Conservation (phyloP, 768 basidiomycete genomes). For the Leccinellum rugosiceps region DNA sequence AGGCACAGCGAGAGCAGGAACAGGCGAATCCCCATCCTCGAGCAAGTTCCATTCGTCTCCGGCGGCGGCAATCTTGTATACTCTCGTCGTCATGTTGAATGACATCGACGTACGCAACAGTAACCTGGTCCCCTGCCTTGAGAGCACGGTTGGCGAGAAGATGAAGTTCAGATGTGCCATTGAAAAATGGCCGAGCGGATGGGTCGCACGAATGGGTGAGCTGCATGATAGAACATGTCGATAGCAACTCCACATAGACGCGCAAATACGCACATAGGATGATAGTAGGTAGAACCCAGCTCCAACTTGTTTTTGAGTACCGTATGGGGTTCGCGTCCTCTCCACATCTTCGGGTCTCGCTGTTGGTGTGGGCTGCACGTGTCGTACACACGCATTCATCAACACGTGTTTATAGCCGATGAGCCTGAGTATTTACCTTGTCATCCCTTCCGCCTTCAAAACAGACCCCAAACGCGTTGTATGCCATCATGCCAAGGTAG, state of each 20-base stretch:
- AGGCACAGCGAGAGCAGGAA: conserved; percentile 59
- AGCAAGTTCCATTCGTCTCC: conserved; percentile 69
- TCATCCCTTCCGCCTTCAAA: conserved; percentile 64
- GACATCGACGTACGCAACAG: conserved; percentile 74
- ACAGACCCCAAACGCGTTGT: conserved; percentile 75
- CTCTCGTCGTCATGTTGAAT: conserved; percentile 53
- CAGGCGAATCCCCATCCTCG: conserved; percentile 85
- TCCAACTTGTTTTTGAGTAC: conserved; percentile 74
- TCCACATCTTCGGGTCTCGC: conserved; percentile 69
- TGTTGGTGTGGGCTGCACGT: conserved; percentile 45
- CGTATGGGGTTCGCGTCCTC: conserved; percentile 71
- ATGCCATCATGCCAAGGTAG: conserved; percentile 67
- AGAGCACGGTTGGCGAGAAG: conserved; percentile 65
- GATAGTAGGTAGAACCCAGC: conserved; percentile 74
- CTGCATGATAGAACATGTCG: conserved; percentile 25
- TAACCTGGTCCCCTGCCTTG: conserved; percentile 73
- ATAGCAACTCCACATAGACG: not conserved
- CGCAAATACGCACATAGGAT: conserved; percentile 50
- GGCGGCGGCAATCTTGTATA: conserved; percentile 51
- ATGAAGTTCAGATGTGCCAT: conserved; percentile 66
- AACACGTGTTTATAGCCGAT: not conserved
- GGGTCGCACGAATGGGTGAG: conserved; percentile 75
- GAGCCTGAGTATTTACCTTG: conserved; percentile 45
- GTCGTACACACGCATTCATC: not conserved
- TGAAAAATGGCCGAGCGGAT: conserved; percentile 61